These are phyloP conservation scores for Mycena belliarum DNA, from an alignment of 768 basidiomycete genomes.

Conservation along the genomic window DNA sequence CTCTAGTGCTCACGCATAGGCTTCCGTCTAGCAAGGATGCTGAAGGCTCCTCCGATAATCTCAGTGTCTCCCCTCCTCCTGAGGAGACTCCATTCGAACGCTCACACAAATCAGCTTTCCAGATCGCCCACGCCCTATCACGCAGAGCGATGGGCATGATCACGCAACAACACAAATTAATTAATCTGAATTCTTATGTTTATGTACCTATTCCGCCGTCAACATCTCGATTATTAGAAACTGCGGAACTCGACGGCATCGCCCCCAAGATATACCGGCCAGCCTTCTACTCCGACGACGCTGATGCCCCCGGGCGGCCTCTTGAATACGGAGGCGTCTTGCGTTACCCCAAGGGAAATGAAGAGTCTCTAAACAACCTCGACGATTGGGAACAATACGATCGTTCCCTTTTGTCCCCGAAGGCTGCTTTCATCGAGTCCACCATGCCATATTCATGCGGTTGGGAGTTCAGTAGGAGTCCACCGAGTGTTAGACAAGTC, in stretches of 20 bases:
- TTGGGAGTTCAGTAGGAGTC: slow-evolving; percentile 80
- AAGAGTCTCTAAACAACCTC: slow-evolving; percentile 54
- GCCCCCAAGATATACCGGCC: slow-evolving; percentile 66
- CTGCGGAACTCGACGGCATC: slow-evolving; percentile 35
- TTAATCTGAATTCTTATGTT: slow-evolving; percentile 40
- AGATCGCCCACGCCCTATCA: slow-evolving; percentile 1
- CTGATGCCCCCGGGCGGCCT: slow-evolving; percentile 67
- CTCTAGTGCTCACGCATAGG: neutral
- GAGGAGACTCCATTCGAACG: slow-evolving; percentile 26
- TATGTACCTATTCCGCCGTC: slow-evolving; percentile 58
- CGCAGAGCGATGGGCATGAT: slow-evolving; percentile 18
- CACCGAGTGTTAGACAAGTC: slow-evolving; percentile 61
- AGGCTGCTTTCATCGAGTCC: neutral
- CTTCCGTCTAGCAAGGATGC: neutral
- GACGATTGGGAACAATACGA: slow-evolving; percentile 55
- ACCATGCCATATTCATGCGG: slow-evolving; percentile 46
- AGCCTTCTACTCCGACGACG: slow-evolving; percentile 77
- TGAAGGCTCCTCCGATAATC: neutral
- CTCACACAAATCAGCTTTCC: neutral
- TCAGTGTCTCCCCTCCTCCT: neutral
- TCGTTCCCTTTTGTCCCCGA: neutral
- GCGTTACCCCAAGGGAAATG: slow-evolving; percentile 69
- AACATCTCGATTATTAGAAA: slow-evolving; percentile 43
- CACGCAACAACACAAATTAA: slow-evolving; percentile 23
- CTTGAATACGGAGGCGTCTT: slow-evolving; percentile 79